Percentiles rank a stretch among this genome's conserved stretches.
Evolutionary conservation across 495 filamentous ascomycete species (phyloP).

Genomic region (Trichoderma parareesei): DNA sequence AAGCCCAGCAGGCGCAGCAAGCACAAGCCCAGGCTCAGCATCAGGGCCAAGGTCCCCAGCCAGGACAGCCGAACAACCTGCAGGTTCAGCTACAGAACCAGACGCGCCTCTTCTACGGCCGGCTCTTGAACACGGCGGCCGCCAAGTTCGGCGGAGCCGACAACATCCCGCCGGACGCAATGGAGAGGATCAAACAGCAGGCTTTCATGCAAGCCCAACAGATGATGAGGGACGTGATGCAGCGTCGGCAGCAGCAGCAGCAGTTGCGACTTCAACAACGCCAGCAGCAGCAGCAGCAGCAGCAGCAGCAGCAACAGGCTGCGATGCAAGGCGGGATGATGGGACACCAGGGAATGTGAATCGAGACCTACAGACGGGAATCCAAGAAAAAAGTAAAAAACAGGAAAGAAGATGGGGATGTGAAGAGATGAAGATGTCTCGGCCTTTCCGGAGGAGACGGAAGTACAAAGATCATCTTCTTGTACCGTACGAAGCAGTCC

Average conservation of each 20-base stretch:
- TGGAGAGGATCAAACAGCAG: constrained; percentile 24
- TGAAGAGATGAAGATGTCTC: neutral
- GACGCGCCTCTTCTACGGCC: constrained; percentile 35
- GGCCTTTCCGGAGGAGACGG: too few relatives aligned
- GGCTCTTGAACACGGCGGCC: constrained; percentile 38
- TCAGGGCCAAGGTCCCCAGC: neutral
- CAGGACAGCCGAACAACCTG: constrained; percentile 22
- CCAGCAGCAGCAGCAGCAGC: constrained; percentile 16
- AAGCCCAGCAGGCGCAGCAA: constrained; percentile 12
- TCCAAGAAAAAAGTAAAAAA: neutral
- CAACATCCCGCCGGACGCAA: constrained; percentile 27
- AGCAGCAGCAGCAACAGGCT: constrained; percentile 27
- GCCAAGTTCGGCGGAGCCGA: constrained; percentile 28
- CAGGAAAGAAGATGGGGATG: neutral
- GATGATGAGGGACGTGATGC: constrained; percentile 27
- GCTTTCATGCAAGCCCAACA: constrained; percentile 21
- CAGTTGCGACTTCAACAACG: constrained; percentile 33
- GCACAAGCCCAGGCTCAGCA: constrained; percentile 32
- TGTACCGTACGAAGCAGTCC: too few relatives aligned
- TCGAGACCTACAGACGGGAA: too few relatives aligned
- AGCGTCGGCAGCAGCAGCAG: constrained; percentile 37
- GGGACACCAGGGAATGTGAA: constrained; percentile 25
- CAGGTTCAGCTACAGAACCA: constrained; percentile 22
- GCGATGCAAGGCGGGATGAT: constrained; percentile 31
- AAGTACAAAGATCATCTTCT: too few relatives aligned